A percentile compares a stretch with the other conserved stretches of the same genome.
These are phyloP conservation scores for Coriaria nepalensis DNA, from an alignment of 306 rosid species.

Conservation along the genomic window DNA sequence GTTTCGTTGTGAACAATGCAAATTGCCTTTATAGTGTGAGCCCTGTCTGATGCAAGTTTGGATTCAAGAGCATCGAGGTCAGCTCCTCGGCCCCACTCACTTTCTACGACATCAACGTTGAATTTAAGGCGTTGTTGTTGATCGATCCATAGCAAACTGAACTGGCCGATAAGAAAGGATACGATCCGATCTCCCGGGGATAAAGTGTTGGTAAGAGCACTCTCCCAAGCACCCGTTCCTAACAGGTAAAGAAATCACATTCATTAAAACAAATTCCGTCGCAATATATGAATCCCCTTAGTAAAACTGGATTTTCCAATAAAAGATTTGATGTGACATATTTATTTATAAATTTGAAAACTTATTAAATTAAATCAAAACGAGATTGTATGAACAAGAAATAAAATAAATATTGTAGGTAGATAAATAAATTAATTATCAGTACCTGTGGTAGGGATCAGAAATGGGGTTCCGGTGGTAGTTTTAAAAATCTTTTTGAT, in stretches of 20 bases:
- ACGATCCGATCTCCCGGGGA: slow-evolving; percentile 90
- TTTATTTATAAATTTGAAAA: no score
- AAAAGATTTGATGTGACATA: no score
- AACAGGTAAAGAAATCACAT: slow-evolving; percentile 15
- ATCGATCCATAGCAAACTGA: slow-evolving; percentile 99
- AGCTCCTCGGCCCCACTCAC: slow-evolving; percentile 98
- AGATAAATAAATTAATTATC: no score
- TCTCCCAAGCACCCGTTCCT: slow-evolving; percentile 99
- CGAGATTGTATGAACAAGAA: no score
- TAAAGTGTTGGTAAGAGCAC: slow-evolving; percentile 93
- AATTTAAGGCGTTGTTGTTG: slow-evolving; percentile 96
- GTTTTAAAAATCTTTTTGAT: slow-evolving; percentile 91
- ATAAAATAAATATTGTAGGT: no score
- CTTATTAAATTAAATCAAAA: no score
- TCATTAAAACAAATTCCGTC: no score
- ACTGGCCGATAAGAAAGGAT: slow-evolving; percentile 87
- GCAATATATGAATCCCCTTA: no score
- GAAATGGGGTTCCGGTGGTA: slow-evolving; percentile 76
- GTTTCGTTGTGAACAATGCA: slow-evolving; percentile 98
- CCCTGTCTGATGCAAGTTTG: slow-evolving; percentile 64
- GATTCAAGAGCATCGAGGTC: slow-evolving; percentile 72
- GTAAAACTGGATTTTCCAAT: no score
- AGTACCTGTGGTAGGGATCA: slow-evolving; percentile 93
- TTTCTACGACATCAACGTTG: slow-evolving; percentile 86
- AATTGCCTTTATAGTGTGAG: slow-evolving; percentile 80